A percentile compares a stretch with the other conserved stretches of the same genome.
These are phyloP conservation scores for Flagelloscypha sp. DNA, from an alignment of 768 basidiomycete genomes.

Conservation along the genomic window DNA sequence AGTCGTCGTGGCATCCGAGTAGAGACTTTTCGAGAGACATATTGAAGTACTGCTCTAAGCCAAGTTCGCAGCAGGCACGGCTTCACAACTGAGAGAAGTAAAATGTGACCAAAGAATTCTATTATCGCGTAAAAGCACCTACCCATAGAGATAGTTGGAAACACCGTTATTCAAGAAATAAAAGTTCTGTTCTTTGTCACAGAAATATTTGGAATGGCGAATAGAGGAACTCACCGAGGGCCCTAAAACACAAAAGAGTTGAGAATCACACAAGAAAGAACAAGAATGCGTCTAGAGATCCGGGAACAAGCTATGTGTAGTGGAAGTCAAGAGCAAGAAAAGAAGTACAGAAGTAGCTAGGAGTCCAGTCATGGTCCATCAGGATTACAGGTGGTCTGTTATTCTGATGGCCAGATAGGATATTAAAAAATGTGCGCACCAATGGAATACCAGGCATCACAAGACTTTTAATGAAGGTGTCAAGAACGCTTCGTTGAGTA, in stretches of 20 bases:
- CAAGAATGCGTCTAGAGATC: no score
- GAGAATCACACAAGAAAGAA: no score
- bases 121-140: conserved; percentile 13
- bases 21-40: conserved; percentile 50
- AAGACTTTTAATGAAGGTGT: conserved; percentile 47
- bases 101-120: conserved; percentile 3
- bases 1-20: conserved; percentile 55
- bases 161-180: conserved; percentile 56
- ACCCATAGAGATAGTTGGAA: conserved; percentile 56
- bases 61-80: conserved; percentile 64
- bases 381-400: no score
- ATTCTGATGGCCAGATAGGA: no score
- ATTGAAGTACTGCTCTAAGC: conserved; percentile 63
- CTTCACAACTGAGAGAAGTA: conserved; percentile 48
- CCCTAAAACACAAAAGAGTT: no score
- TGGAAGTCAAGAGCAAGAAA: no score
- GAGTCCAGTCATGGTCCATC: no score
- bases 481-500: conserved; percentile 45
- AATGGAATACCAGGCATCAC: conserved; percentile 57
- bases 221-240: conserved; percentile 4
- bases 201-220: conserved; percentile 48
- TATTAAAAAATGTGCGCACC: no score
- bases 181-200: conserved; percentile 79
- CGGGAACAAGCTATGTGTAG: no score
- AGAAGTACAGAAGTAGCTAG: no score